Evolutionary conservation across 2,329 filamentous ascomycete species (phyloP).

Genomic region (Onygena corvina): DNA sequence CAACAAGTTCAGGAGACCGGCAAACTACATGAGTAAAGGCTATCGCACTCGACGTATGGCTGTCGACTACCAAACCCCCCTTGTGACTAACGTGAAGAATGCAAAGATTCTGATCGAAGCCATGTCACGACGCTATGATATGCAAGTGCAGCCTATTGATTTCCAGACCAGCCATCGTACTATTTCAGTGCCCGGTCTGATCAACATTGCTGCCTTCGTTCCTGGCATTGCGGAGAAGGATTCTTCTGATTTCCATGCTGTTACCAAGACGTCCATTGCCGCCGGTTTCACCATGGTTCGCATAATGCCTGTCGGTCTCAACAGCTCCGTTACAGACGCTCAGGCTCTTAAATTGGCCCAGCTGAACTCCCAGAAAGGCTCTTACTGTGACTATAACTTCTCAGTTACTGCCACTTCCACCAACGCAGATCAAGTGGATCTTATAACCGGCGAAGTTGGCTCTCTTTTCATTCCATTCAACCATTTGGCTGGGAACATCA

Average conservation of each 20-base stretch:
- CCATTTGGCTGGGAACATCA: constrained; percentile 67
- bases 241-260: constrained; percentile 55
- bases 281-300: constrained; percentile 71
- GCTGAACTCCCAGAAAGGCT: constrained; percentile 54
- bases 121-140: constrained; percentile 74
- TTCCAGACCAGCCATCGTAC: constrained; percentile 82
- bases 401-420: constrained; percentile 61
- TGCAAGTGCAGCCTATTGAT: constrained; percentile 72
- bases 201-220: constrained; percentile 71
- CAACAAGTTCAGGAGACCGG: constrained; percentile 91
- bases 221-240: constrained; percentile 55
- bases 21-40: constrained; percentile 97
- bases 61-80: constrained; percentile 89
- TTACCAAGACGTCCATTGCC: constrained; percentile 61
- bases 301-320: constrained; percentile 62
- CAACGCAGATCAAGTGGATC: constrained; percentile 63
- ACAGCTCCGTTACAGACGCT: constrained; percentile 61
- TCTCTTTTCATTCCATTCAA: constrained; percentile 77
- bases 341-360: constrained; percentile 60
- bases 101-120: constrained; percentile 95
- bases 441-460: constrained; percentile 60
- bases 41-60: constrained; percentile 96
- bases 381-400: constrained; percentile 68
- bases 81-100: constrained; percentile 98
- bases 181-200: constrained; percentile 58